phyloP scores from a whole-genome alignment of 805 yeast genomes.

The Schizosaccharomyces cryophilus region DNA sequence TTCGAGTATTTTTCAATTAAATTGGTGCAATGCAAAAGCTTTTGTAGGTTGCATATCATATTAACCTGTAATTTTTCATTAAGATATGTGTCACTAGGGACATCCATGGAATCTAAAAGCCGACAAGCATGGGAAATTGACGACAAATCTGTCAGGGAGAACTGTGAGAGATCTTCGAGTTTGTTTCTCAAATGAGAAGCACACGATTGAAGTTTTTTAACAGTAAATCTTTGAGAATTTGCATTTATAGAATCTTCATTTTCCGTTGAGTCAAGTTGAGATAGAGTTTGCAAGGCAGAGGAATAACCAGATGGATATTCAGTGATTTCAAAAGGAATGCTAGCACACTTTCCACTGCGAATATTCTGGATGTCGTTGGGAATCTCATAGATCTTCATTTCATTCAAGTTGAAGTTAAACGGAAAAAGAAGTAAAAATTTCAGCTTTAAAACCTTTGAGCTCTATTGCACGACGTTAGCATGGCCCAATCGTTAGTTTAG shows the following conservation, averaged over 20 bases:
- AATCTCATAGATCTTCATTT: neutral
- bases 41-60: neutral
- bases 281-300: neutral
- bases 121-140: neutral
- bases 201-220: neutral
- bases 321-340: neutral
- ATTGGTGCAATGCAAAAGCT: neutral
- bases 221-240: neutral
- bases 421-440: neutral
- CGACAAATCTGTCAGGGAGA: neutral
- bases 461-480: too few relatives aligned
- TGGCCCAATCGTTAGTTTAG: too few relatives aligned
- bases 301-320: neutral
- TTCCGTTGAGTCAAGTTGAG: neutral
- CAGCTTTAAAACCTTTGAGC: neutral
- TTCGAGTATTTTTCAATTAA: neutral
- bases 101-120: neutral
- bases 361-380: neutral
- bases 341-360: neutral
- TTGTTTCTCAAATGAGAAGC: neutral
- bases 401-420: neutral
- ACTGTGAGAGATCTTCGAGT: neutral
- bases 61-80: neutral
- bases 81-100: neutral
- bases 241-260: neutral